Evolutionary conservation across 495 filamentous ascomycete genomes (phyloP).

Genomic region (Acidomyces sp.): DNA sequence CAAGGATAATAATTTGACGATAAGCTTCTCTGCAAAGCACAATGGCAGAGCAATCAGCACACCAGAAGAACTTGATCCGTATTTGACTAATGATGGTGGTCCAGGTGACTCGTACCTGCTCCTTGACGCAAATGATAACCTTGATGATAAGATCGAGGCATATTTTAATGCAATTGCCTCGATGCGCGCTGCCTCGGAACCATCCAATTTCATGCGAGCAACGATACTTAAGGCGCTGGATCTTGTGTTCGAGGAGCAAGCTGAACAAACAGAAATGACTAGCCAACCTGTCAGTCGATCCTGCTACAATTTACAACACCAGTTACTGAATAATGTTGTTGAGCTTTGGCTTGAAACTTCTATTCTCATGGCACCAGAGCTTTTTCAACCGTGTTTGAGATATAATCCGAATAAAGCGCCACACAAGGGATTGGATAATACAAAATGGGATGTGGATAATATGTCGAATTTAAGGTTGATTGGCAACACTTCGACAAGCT

Average conservation of each 20-base stretch:
- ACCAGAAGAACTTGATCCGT: neutral
- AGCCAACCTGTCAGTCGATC: constrained; percentile 1
- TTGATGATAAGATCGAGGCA: constrained; percentile 50
- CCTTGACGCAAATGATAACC: constrained; percentile 47
- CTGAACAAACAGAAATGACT: neutral
- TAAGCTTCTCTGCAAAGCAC: constrained; percentile 26
- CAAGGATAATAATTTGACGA: constrained; percentile 34
- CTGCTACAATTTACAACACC: constrained; percentile 33
- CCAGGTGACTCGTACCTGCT: constrained; percentile 4
- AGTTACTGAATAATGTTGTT: constrained; percentile 50
- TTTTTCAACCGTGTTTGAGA: constrained; percentile 31
- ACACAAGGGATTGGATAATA: constrained; percentile 31
- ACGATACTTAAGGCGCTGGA: constrained; percentile 49
- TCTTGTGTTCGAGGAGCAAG: constrained; percentile 38
- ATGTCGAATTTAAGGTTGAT: neutral
- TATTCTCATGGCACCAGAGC: constrained; percentile 36
- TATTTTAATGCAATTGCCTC: constrained; percentile 56
- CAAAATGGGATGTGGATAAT: constrained; percentile 1
- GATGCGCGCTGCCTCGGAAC: constrained; percentile 50
- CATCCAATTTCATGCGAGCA: constrained; percentile 52
- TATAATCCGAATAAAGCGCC: constrained; percentile 37
- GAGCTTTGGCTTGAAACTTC: constrained; percentile 68
- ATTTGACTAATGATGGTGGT: neutral
- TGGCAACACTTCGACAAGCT: constrained; percentile 31
- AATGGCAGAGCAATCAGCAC: neutral